A percentile compares a stretch with the other conserved stretches of the same genome.
These are phyloP conservation scores for Hymenoscyphus albidus DNA, from an alignment of 2,329 filamentous ascomycete genomes.

Conservation along the genomic window DNA sequence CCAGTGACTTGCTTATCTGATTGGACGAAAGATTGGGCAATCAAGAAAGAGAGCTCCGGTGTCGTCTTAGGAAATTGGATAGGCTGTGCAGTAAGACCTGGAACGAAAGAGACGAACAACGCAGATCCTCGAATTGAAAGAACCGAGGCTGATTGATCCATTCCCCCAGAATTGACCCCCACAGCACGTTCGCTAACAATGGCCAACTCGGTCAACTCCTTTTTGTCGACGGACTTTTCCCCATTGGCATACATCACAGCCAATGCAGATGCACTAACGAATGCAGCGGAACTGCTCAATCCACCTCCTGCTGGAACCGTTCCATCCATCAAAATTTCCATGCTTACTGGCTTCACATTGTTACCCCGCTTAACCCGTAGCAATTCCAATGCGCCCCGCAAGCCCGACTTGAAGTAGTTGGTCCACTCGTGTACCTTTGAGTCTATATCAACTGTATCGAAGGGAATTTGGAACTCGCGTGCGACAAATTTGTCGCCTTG, in stretches of 20 bases:
- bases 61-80: constrained; percentile 77
- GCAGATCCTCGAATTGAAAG: constrained; percentile 84
- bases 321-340: constrained; percentile 88
- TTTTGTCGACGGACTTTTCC: constrained; percentile 76
- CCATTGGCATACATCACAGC: constrained; percentile 86
- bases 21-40: constrained; percentile 89
- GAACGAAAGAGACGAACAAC: constrained; percentile 85
- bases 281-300: constrained; percentile 88
- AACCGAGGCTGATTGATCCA: constrained; percentile 97
- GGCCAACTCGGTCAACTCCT: constrained; percentile 83
- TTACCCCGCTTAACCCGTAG: constrained; percentile 62
- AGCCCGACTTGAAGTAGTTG: constrained; percentile 95
- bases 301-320: constrained; percentile 90
- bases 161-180: constrained; percentile 94
- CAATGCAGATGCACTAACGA: constrained; percentile 85
- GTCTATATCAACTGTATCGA: constrained; percentile 71
- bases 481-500: constrained; percentile 70
- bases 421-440: constrained; percentile 86
- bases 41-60: constrained; percentile 84
- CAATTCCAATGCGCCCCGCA: constrained; percentile 75
- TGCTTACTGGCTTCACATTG: constrained; percentile 63
- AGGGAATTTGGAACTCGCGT: constrained; percentile 68
- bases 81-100: constrained; percentile 69
- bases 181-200: constrained; percentile 93
- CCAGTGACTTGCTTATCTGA: constrained; percentile 94